Evolutionary conservation across 176 grass and related monocot species (phyloP), one percentile per base, ranked within the genome.

Genomic region (Aegilops umbellulata): DNA sequence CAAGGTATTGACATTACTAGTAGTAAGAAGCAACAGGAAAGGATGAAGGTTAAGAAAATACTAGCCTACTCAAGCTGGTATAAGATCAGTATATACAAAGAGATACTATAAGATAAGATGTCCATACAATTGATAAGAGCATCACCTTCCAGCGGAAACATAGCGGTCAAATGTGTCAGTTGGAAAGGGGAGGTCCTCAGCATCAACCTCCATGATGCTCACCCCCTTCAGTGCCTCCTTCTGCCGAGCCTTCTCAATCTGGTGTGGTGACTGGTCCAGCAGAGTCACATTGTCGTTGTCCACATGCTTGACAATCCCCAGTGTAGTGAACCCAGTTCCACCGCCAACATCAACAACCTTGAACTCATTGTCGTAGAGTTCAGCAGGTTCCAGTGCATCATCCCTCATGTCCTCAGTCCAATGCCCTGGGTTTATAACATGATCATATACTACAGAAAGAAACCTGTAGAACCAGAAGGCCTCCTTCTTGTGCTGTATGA

Each of bases 401-500:
- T 94, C 88, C 75, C 94, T 87, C 94, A 76, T 76, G 72, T 76
- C 72, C 42, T 76, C 72, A 2, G 72, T 76, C 72, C 72, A 76
- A 29, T 76, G 94, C 38, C 85, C 89, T 7, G 85, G 91, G 76
- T 92, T 97, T 81, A 94, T 86, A 23, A 92, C 74, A 86, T 97
- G 91, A 31, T 94, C 91, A 44, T 97, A 97, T 1, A 92, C 91
- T 22, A 97, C 86, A 14, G 91, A 94, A 27, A 94, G 85, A 22
- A 97, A 88, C 7, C 91, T 85, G 61, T 94, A 94, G 80, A 97
- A 97, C 91, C 94, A 97, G 83, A 97, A 94, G 10, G 92, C 94
- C 74, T 94, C 92, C 87, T 93, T 86, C 70, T 97, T 97, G 86
- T 94, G 94, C 64, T 94, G 90, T 78, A 97, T 94, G 81, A 97